A percentile compares a stretch with the other conserved stretches of the same genome.
Evolutionary conservation across 176 grass and related monocot genomes (phyloP).

Genomic region (Zea luxurians): DNA sequence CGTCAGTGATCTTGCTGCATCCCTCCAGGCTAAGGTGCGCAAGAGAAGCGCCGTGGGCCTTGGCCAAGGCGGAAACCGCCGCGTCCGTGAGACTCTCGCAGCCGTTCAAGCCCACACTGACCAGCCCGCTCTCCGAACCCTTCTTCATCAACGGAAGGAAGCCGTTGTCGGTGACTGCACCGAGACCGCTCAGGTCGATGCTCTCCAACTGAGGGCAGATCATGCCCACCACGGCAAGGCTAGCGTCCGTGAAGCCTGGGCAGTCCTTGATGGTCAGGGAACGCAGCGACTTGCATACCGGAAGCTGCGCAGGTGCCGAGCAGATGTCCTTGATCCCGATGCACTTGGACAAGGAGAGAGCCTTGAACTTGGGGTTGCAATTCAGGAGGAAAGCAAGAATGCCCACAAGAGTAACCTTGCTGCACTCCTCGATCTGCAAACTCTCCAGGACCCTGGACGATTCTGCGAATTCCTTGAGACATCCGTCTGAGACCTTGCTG

Average conservation of each 20-base stretch:
- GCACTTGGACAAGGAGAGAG: conserved; percentile 79
- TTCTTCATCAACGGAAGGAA: conserved; percentile 74
- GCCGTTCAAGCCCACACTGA: conserved; percentile 73
- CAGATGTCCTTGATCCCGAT: conserved; percentile 74
- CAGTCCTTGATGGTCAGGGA: conserved; percentile 76
- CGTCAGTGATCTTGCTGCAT: conserved; percentile 85
- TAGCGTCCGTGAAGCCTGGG: conserved; percentile 74
- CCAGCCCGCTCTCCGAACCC: conserved; percentile 50
- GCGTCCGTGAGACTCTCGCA: conserved; percentile 75
- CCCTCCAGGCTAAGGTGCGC: conserved; percentile 77
- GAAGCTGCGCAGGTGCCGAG: conserved; percentile 61
- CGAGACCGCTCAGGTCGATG: conserved; percentile 69
- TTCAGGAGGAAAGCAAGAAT: conserved; percentile 70
- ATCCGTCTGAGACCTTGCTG: conserved; percentile 63
- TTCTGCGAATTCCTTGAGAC: conserved; percentile 64
- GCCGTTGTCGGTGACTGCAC: conserved; percentile 63
- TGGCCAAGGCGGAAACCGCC: conserved; percentile 55
- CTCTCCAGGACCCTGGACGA: conserved; percentile 59
- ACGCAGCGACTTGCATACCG: conserved; percentile 63
- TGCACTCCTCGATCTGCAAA: conserved; percentile 79
- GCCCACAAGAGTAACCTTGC: conserved; percentile 64
- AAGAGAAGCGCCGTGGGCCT: conserved; percentile 70
- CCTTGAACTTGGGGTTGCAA: conserved; percentile 72
- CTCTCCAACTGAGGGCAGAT: conserved; percentile 87
- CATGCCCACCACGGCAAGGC: conserved; percentile 72